Base-by-base conservation (phyloP, 495 filamentous ascomycete genomes). In the Penicillium ucsense region DNA sequence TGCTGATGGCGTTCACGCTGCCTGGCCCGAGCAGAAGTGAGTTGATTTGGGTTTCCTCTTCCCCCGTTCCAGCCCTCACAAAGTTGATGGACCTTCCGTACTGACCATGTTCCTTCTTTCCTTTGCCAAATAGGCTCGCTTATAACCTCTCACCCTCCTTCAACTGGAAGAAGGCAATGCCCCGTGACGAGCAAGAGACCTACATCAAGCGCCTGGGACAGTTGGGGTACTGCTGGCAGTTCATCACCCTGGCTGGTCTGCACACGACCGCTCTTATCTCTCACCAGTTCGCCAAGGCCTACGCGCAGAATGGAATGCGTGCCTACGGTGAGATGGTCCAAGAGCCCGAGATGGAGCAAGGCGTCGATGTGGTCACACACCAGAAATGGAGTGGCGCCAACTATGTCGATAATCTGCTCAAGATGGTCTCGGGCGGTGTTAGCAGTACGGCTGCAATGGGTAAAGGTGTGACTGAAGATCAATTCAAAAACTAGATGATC, bases 81-180 rank as follows among this genome's bases (percentile, higher is more conserved):
- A 28, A 45, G 20, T 20, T 20, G 2, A 20, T 20, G 20, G 20
- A 20, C 20, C 20, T 20, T 20, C 20, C 20, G 20, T 20, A 20
- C 20, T 20, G 20, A 20, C 20, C 9, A 2, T 36, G 6, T 35
- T 35, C 8, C 29, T 5, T 45, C 32, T 44, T 12, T 43, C 27
- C 27, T 7, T 27, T 36, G 31, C 49, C 20, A 20, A 20, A 20
- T 20, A 89, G 85, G 66, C 82, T 97, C 38, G 83, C 92, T 4
- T 98, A 97, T 74, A 97, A 97, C 73, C 83, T 98, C 44, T 95
- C 89, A 0, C 94, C 94, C 30, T 95, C 89, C 35, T 98, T 98
- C 83, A 97, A 97, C 80, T 98, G 92, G 92, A 96, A 97, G 75
- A 74, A 89, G 38, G 92, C 94, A 62, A 98, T 98, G 94, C 75